Base-by-base conservation (phyloP, 2,329 filamentous ascomycete species). In the Trichoderma harzianum region DNA sequence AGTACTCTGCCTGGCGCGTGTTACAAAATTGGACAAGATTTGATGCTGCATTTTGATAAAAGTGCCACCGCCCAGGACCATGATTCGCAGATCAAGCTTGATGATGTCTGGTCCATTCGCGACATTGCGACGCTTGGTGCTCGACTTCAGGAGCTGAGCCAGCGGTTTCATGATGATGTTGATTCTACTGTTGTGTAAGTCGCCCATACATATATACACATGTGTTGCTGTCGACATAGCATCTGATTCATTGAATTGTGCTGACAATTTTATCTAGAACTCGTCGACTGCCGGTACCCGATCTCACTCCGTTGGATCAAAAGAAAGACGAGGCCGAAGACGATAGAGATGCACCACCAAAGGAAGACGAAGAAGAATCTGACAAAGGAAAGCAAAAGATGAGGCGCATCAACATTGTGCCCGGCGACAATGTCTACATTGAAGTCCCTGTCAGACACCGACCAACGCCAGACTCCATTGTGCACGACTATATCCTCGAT, bases 401-500 rank as follows among this genome's bases (percentile, higher is more conserved):
- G 67, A 34, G 21, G 21, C 36, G 51, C 24, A 58, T 65, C 14
- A 51, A 26, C n/a, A 71, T 65, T 12, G 47, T 34, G 26, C 61
- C 58, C 2, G 36, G 55, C 30, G 69, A 71, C 24, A 66, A 60
- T 11, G 65, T 51, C n/a, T 60, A 60, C 12, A 36, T 65, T 16
- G 47, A 65, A 28, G 16, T 69, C 1, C 57, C 21, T 36, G 53
- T 3, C 34, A 74, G 39, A 16, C 53, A 62, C 21, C 67, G 58
- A 58, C 26, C 11, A 1, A 76, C 76, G 7, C 71, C 78, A 3
- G 66, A 71, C 1, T 73, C 75, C 6, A 69, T 79, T 10, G 53
- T 80, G 21, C 77, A 77, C 39, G 78, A 80, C 57, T 80, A 80
- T 55, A 76, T 80, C 47, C 76, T 80, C 16, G 79, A 80, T 8